These are phyloP conservation scores for Diphasiastrum complanatum DNA, from an alignment of 83 land plant species.

Conservation along the genomic window DNA sequence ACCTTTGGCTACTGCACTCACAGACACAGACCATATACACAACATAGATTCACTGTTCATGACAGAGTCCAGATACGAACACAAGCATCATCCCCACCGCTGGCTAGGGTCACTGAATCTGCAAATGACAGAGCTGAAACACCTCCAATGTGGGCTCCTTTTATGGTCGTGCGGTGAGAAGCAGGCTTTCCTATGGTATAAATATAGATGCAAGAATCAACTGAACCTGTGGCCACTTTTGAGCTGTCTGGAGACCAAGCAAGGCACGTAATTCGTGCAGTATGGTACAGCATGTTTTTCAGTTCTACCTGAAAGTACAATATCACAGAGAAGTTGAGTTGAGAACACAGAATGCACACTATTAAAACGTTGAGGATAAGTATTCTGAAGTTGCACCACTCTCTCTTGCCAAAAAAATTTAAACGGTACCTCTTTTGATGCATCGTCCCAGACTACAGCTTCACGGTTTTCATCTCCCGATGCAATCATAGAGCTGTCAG, in stretches of 20 bases:
- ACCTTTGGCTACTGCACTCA: no score
- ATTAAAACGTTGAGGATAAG: no score
- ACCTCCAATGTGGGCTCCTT: slow-evolving; percentile 91
- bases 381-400: no score
- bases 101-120: slow-evolving; percentile 55
- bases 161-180: slow-evolving; percentile 65
- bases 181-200: slow-evolving; percentile 76
- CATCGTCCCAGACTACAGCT: slow-evolving; percentile 90
- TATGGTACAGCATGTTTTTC: slow-evolving; percentile 95
- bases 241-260: slow-evolving; percentile 90
- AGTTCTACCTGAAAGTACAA: slow-evolving; percentile 59
- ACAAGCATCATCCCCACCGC: slow-evolving; percentile 96
- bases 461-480: slow-evolving; percentile 88
- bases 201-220: slow-evolving; percentile 72
- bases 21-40: no score
- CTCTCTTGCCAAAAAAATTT: no score
- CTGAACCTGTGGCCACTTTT: slow-evolving; percentile 85
- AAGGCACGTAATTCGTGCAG: slow-evolving; percentile 76
- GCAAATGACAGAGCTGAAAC: slow-evolving; percentile 71
- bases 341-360: neutral
- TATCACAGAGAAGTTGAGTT: neutral
- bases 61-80: slow-evolving; percentile 73
- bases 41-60: no score
- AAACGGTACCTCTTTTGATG: slow-evolving; percentile 73
- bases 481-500: slow-evolving; percentile 91